phyloP scores from a whole-genome alignment of 805 yeast genomes.

The Wickerhamomyces bovis region DNA sequence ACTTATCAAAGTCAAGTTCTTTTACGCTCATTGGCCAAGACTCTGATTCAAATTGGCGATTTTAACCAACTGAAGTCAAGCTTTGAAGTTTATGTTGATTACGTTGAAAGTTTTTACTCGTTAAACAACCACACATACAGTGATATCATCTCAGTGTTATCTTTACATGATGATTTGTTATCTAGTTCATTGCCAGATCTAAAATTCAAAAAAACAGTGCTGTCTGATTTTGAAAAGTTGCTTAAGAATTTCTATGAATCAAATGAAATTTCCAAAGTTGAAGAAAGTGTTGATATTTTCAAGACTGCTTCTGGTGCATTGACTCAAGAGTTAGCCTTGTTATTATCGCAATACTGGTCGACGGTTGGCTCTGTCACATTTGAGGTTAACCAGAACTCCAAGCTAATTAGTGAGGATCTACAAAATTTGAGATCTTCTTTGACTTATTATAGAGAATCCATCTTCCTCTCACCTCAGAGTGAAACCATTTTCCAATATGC shows the following conservation, averaged over 20 bases:
- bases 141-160: slow-evolving; percentile 31
- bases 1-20: slow-evolving; percentile 41
- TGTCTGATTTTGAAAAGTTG: slow-evolving; percentile 7
- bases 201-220: slow-evolving; percentile 8
- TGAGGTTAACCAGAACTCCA: slow-evolving; percentile 6
- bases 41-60: slow-evolving; percentile 19
- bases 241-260: slow-evolving; percentile 9
- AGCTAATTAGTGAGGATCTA: slow-evolving; percentile 7
- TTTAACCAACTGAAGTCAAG: slow-evolving; percentile 24
- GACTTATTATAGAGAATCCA: slow-evolving; percentile 11
- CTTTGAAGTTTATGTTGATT: slow-evolving; percentile 37
- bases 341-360: slow-evolving; percentile 12
- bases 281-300: slow-evolving; percentile 2
- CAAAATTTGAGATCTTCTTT: neutral
- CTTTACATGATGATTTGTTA: slow-evolving; percentile 9
- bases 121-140: slow-evolving; percentile 29
- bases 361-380: slow-evolving; percentile 11
- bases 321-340: neutral
- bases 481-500: slow-evolving; percentile 37
- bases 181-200: slow-evolving; percentile 1
- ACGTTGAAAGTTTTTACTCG: slow-evolving; percentile 31
- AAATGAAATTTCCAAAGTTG: slow-evolving; percentile 3
- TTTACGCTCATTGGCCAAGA: slow-evolving; percentile 30
- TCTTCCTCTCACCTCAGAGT: slow-evolving; percentile 10
- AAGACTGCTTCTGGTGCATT: neutral